A percentile compares a stretch with the other conserved stretches of the same genome.
phyloP scores from a whole-genome alignment of 352 stramenopile genomes.

The Phytopythium oedochilum region DNA sequence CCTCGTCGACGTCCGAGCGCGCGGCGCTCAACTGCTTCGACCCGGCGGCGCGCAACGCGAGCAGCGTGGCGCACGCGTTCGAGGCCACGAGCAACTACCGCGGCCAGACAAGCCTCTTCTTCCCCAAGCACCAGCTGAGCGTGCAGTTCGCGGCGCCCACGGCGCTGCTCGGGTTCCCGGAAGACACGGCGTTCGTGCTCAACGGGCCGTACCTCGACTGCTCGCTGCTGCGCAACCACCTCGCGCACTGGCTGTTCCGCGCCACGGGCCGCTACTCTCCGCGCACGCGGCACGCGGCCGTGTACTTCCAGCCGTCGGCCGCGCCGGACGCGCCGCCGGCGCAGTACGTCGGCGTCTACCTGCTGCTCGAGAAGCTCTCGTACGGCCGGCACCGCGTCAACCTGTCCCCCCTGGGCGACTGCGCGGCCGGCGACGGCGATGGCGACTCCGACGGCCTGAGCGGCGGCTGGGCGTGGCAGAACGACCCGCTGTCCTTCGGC shows the following conservation, averaged over 20 bases:
- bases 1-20: neutral
- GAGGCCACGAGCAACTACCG: slow-evolving; percentile 62
- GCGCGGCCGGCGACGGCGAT: neutral
- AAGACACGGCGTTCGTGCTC: slow-evolving; percentile 65
- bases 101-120: slow-evolving; percentile 72
- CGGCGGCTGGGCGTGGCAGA: slow-evolving; percentile 78
- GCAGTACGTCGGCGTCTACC: slow-evolving; percentile 64
- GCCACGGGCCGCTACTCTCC: slow-evolving; percentile 64
- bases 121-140: slow-evolving; percentile 74
- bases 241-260: slow-evolving; percentile 75
- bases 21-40: slow-evolving; percentile 51
- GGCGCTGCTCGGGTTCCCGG: slow-evolving; percentile 51
- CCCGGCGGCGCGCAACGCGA: neutral
- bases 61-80: slow-evolving; percentile 31
- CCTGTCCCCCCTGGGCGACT: slow-evolving; percentile 32
- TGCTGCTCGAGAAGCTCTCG: slow-evolving; percentile 71
- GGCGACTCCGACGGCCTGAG: slow-evolving; percentile 30
- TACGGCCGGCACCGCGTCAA: slow-evolving; percentile 69
- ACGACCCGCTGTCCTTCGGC: slow-evolving; percentile 60
- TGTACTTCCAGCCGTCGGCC: slow-evolving; percentile 51
- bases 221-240: slow-evolving; percentile 68
- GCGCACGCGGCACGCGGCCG: slow-evolving; percentile 51
- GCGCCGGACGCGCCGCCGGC: slow-evolving; percentile 6
- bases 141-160: slow-evolving; percentile 48
- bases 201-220: slow-evolving; percentile 75